Evolutionary conservation across 345 rosid species (phyloP).

Genomic region (Syzygium jambos): DNA sequence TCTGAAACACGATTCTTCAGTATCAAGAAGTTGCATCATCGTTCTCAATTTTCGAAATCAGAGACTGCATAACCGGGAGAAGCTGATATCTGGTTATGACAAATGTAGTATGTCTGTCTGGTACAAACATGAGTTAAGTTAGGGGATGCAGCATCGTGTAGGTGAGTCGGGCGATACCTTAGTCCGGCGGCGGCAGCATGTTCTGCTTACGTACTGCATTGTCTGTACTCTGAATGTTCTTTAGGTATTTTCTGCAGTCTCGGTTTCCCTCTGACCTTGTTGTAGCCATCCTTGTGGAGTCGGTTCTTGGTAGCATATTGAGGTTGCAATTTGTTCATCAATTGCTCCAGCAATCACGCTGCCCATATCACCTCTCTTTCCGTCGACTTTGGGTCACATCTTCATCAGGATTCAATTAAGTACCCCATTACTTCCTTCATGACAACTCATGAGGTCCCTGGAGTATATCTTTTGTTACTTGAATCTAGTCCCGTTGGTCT

Average conservation of each 20-base stretch:
- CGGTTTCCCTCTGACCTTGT: background rate
- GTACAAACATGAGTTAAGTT: background rate
- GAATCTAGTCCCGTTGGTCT: background rate
- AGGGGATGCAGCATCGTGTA: fast-evolving
- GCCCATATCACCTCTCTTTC: background rate
- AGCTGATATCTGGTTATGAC: background rate
- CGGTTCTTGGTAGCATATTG: background rate
- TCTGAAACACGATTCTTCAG: background rate
- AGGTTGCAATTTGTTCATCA: background rate
- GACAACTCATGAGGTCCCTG: background rate
- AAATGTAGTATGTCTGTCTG: background rate
- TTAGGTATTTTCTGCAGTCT: background rate
- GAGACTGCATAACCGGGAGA: background rate
- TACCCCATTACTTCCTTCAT: background rate
- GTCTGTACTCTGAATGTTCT: background rate
- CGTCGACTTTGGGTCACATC: background rate
- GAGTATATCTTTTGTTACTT: background rate
- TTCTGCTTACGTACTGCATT: background rate
- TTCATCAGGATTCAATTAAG: background rate
- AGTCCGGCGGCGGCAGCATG: fast-evolving
- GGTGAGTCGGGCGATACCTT: background rate
- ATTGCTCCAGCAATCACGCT: background rate
- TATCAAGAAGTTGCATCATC: background rate
- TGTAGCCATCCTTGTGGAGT: background rate
- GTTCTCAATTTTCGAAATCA: background rate